These are phyloP conservation scores for Boletus sp. DNA, from an alignment of 768 basidiomycete genomes.

Conservation along the genomic window DNA sequence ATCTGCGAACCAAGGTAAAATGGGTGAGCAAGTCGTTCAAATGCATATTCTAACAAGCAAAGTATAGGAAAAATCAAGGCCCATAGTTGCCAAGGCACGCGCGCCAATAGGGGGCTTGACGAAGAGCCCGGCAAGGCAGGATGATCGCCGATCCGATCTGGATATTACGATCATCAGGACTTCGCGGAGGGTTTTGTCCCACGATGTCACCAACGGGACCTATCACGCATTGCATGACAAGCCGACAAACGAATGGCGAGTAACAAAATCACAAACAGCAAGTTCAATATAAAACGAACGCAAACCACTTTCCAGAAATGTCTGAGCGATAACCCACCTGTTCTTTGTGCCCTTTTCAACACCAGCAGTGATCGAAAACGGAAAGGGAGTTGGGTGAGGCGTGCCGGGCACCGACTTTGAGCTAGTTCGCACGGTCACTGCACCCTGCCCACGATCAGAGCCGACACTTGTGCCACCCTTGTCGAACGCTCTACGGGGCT, in stretches of 20 bases:
- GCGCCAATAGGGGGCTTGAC: background rate
- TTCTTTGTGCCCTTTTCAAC: conserved; percentile 95
- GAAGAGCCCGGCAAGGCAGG: background rate
- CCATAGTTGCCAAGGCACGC: background rate
- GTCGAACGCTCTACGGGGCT: conserved; percentile 6
- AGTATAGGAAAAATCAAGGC: background rate
- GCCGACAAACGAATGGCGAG: background rate
- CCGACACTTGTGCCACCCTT: background rate
- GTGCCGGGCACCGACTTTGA: conserved; percentile 21
- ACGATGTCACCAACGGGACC: background rate
- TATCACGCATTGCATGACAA: background rate
- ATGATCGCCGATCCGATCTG: conserved; percentile 7
- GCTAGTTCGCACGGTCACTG: conserved; percentile 1
- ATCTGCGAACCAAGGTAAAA: conserved; percentile 44
- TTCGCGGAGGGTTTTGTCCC: background rate
- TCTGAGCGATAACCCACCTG: conserved; percentile 47
- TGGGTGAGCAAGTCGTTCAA: conserved; percentile 4
- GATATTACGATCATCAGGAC: background rate
- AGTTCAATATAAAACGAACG: background rate
- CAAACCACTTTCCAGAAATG: background rate
- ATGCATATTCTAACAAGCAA: background rate
- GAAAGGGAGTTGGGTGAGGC: conserved; percentile 43
- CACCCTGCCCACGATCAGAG: background rate
- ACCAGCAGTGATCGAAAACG: conserved; percentile 93
- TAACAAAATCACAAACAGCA: background rate